Evolutionary conservation across 2,329 filamentous ascomycete species (phyloP).

Genomic region (Lachnellula suecica): DNA sequence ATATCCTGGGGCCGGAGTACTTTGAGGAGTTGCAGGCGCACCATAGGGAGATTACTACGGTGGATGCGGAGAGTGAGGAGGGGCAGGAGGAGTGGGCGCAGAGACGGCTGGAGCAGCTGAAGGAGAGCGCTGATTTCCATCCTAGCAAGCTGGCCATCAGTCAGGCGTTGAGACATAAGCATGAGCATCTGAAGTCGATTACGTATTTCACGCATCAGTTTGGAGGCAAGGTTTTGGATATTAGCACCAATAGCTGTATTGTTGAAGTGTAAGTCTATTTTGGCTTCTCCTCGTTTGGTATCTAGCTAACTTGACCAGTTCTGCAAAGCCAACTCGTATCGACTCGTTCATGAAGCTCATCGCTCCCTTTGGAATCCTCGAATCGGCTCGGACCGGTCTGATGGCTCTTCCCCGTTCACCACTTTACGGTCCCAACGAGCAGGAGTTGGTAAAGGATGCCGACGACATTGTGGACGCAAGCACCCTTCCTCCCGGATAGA

Average conservation of each 20-base stretch:
- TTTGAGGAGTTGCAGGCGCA: conserved; percentile 96
- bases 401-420: conserved; percentile 97
- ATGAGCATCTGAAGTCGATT: conserved; percentile 94
- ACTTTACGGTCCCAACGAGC: conserved; percentile 71
- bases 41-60: conserved; percentile 81
- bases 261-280: conserved; percentile 78
- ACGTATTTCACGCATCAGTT: conserved; percentile 98
- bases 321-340: conserved; percentile 89
- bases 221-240: conserved; percentile 94
- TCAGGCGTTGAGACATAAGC: conserved; percentile 92
- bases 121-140: conserved; percentile 67
- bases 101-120: conserved; percentile 20
- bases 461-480: conserved; percentile 94
- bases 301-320: conserved; percentile 38
- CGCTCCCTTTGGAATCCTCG: conserved; percentile 90
- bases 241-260: conserved; percentile 97
- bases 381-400: conserved; percentile 91
- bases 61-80: conserved; percentile 31
- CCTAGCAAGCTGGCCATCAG: conserved; percentile 82
- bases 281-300: neutral
- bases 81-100: conserved; percentile 41
- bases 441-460: conserved; percentile 75
- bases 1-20: conserved; percentile 94
- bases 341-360: conserved; percentile 98
- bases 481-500: conserved; percentile 85